Base-by-base conservation (phyloP, 1,139 yeast genomes). In the Hemisphaericaspora subhashii region DNA sequence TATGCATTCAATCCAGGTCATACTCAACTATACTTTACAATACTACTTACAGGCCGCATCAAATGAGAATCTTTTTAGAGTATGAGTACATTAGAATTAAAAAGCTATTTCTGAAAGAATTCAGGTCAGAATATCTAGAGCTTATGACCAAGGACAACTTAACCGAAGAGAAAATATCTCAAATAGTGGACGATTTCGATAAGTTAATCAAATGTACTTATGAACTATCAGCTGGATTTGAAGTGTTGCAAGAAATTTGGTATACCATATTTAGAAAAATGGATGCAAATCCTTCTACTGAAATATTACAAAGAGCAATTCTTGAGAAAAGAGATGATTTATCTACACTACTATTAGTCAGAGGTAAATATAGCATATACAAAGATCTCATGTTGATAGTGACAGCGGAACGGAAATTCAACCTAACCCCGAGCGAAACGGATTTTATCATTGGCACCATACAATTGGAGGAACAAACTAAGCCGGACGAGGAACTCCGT, bases 41-140 rank as follows among this genome's bases (percentile, higher is more conserved):
- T 16, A 16, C 16, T 3, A n/a, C n/a, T n/a, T n/a, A n/a, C n/a
- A n/a, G n/a, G n/a, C n/a, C n/a, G n/a, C n/a, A n/a, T n/a, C n/a
- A n/a, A n/a, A n/a, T n/a, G n/a, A n/a, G n/a, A n/a, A 32, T 4
- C 29, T 40, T 32, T 15, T 31, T 44, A 16, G 34, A 26, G 13
- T 35, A 41, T 20, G 31, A 43, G 25, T 52, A 50, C 33, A 36
- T 48, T 6, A 47, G 43, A 26, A 45, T 52, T 17, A 47, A 50
- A n/a, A n/a, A n/a, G n/a, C n/a, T n/a, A n/a, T n/a, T n/a, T n/a
- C n/a, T n/a, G n/a, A n/a, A n/a, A n/a, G n/a, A n/a, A n/a, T n/a
- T n/a, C n/a, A n/a, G n/a, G n/a, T n/a, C n/a, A n/a, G n/a, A n/a
- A n/a, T n/a, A n/a, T n/a, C n/a, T n/a, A n/a, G n/a, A n/a, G n/a